phyloP scores from a whole-genome alignment of 345 rosid genomes.

The Hevea brasiliensis region DNA sequence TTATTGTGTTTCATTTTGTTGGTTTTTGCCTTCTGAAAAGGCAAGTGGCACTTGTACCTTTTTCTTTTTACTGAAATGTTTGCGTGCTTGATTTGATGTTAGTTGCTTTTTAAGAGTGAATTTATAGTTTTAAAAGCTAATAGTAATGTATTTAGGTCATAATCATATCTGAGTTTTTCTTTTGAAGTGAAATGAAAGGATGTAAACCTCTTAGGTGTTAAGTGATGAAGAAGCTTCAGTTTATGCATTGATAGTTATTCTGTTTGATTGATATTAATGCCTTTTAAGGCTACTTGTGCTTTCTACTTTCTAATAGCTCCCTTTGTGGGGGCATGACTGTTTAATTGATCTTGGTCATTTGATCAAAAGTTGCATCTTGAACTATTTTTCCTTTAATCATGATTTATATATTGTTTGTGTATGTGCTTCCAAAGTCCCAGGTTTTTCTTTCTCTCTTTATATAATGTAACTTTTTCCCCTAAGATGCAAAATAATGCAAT shows the following conservation, averaged over 20 bases:
- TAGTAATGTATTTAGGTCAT: background rate
- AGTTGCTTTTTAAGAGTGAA: background rate
- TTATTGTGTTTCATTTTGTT: background rate
- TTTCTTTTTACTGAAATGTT: background rate
- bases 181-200: background rate
- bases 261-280: background rate
- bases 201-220: background rate
- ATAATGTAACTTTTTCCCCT: background rate
- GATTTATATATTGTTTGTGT: background rate
- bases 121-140: background rate
- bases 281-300: background rate
- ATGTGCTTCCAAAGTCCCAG: no score
- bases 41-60: background rate
- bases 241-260: background rate
- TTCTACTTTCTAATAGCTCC: background rate
- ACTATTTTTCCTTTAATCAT: background rate
- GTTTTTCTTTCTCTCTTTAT: background rate
- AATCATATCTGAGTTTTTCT: background rate
- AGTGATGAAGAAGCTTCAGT: background rate
- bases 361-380: background rate
- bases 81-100: background rate
- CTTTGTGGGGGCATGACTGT: background rate
- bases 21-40: background rate
- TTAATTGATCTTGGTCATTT: background rate
- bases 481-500: constrained; percentile 17